A percentile compares a stretch with the other conserved stretches of the same genome.
phyloP scores from a whole-genome alignment of 2,329 filamentous ascomycete species.

The Nigrospora sphaerica region DNA sequence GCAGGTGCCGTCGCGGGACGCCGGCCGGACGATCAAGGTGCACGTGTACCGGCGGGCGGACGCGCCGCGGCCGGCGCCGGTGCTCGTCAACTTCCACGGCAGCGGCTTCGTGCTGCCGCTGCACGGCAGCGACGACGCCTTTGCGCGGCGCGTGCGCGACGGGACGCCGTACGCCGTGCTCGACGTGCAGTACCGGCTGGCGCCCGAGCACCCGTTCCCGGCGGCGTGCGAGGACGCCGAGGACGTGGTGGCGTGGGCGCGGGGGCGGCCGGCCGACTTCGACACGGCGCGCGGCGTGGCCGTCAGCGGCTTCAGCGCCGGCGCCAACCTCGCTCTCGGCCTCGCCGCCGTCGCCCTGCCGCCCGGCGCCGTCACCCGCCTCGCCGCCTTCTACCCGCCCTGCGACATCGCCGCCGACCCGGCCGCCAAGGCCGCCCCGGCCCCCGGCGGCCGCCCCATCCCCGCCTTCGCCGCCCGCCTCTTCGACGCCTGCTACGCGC shows the following conservation, averaged over 20 bases:
- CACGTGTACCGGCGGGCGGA: conserved; percentile 18
- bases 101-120: conserved; percentile 25
- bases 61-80: conserved; percentile 6
- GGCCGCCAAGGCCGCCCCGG: conserved; percentile 17
- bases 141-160: conserved; percentile 23
- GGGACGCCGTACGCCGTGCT: conserved; percentile 17
- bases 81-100: conserved; percentile 29
- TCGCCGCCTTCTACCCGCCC: conserved; percentile 37
- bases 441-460: conserved; percentile 6
- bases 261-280: conserved; percentile 17
- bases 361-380: conserved; percentile 38
- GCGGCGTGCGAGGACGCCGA: conserved; percentile 19
- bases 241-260: conserved; percentile 24
- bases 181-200: conserved; percentile 30
- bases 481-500: conserved; percentile 26
- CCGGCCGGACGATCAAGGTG: conserved; percentile 15
- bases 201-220: conserved; percentile 32
- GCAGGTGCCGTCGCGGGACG: conserved; percentile 18
- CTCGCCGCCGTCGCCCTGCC: conserved; percentile 20
- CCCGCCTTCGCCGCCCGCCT: conserved; percentile 10
- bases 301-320: conserved; percentile 38
- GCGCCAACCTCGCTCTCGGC: conserved; percentile 33
- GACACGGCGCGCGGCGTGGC: conserved; percentile 28
- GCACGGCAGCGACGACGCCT: conserved; percentile 30
- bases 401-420: conserved; percentile 22